Percentiles rank a stretch among this genome's conserved stretches.
These are phyloP conservation scores for Conringia planisiliqua DNA, from an alignment of 345 rosid genomes.

Conservation along the genomic window DNA sequence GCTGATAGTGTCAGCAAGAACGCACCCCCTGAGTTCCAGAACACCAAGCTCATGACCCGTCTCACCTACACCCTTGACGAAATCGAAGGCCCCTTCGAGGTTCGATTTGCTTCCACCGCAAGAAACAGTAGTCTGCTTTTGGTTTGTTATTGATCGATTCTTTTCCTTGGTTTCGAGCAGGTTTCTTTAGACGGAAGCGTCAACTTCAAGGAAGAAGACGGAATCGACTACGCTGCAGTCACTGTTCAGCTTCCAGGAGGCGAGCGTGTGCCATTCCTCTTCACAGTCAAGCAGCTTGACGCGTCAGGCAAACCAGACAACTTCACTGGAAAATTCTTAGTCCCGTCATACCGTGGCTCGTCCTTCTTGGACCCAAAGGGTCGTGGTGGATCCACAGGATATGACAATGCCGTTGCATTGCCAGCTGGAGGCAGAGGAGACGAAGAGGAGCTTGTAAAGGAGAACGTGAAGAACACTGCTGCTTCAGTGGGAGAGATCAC, in stretches of 20 bases:
- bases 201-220: conserved; percentile 88
- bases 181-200: conserved; percentile 57
- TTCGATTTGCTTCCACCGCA: conserved; percentile 13
- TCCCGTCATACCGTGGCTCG: conserved; percentile 88
- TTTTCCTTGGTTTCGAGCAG: not conserved
- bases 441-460: conserved; percentile 81
- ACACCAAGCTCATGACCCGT: conserved; percentile 97
- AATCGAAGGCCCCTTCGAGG: conserved; percentile 95
- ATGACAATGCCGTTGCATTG: conserved; percentile 84
- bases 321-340: conserved; percentile 73
- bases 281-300: conserved; percentile 82
- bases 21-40: conserved; percentile 84
- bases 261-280: conserved; percentile 91
- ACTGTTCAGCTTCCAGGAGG: conserved; percentile 96
- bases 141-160: not conserved
- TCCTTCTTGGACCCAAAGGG: conserved; percentile 99
- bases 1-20: conserved; percentile 83
- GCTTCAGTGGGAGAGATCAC: conserved; percentile 84
- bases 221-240: conserved; percentile 93
- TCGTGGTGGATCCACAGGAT: conserved; percentile 89
- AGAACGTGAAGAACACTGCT: conserved; percentile 66
- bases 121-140: not conserved
- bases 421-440: conserved; percentile 87
- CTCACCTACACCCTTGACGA: conserved; percentile 95
- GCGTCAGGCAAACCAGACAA: conserved; percentile 86